Evolutionary conservation across 306 rosid species (phyloP), one percentile per base, ranked within the genome.

Genomic region (Corylus avellana): DNA sequence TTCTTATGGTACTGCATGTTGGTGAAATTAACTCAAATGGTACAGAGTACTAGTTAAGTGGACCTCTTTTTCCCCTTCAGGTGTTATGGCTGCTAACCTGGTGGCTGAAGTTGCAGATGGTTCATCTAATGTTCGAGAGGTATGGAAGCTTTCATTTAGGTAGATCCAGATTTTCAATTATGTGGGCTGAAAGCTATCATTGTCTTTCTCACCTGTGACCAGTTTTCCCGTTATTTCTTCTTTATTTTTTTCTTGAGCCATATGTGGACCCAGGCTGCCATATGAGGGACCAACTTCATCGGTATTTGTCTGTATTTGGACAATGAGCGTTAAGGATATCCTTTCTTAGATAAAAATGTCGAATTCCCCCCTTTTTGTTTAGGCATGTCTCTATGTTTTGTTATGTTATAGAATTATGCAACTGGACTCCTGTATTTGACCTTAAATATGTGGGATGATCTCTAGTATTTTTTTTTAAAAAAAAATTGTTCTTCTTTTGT

Each of bases 31-130:
- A 35, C 67, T n/a, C 42, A 12, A 50, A 49, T 66, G 67, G 22
- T 29, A 75, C 32, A 14, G 32, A 59, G 58, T 77, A 25, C 55
- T 46, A 74, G 58, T 61, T 22, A 56, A 75, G 39, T 70, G 79
- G 64, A 62, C 74, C 17, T 55, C 72, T 51, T 74, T 59, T 78
- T 66, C 74, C 46, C 75, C 20, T 72, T 82, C 91, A 94, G 97
- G 97, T 64, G 79, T 87, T 75, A 84, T 94, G 94, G 84, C 42
- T 61, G 79, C 88, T 79, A 81, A 74, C 64, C 81, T 90, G 83
- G 87, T 91, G 72, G 90, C 90, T n/a, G 97, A 89, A 87, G 92
- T 94, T 83, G 87, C 97, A 13, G 98, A 94, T 78, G 98, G 98
- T 70, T 89, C 97, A 22, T 94, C 98, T 20, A 94, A 92, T 73